A percentile compares a stretch with the other conserved stretches of the same genome.
These are phyloP conservation scores for Fraxinus latifolia DNA, from an alignment of 305 asterid genomes.

Conservation along the genomic window DNA sequence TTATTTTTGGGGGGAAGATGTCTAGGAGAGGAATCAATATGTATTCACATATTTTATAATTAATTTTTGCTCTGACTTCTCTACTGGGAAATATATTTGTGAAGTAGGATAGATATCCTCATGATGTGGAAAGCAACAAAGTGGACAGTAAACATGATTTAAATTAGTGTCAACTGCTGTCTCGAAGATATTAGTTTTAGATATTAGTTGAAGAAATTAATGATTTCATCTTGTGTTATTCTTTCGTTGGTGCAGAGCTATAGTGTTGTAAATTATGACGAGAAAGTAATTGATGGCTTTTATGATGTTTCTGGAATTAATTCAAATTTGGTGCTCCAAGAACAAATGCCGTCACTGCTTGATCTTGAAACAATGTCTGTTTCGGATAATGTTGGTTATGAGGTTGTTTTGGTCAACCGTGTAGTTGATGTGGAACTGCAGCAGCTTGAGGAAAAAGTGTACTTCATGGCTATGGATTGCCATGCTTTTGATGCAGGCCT, in stretches of 20 bases:
- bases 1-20: conserved; percentile 20
- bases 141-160: background rate
- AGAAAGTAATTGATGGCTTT: conserved; percentile 87
- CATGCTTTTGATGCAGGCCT: conserved; percentile 46
- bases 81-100: background rate
- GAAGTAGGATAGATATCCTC: background rate
- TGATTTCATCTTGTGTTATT: conserved; percentile 4
- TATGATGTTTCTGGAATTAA: conserved; percentile 79
- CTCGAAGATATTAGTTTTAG: background rate
- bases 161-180: background rate
- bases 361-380: conserved; percentile 69
- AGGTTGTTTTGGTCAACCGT: conserved; percentile 79
- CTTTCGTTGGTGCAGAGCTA: conserved; percentile 66
- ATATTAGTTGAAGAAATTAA: conserved; percentile 9
- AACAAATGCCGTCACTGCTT: conserved; percentile 66
- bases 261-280: conserved; percentile 77
- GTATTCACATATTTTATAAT: conserved; percentile 5
- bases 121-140: background rate
- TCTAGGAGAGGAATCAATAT: background rate
- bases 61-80: background rate
- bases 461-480: conserved; percentile 52
- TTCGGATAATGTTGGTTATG: conserved; percentile 57
- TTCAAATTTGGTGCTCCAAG: conserved; percentile 51
- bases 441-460: conserved; percentile 78
- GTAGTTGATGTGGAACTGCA: conserved; percentile 59